Evolutionary conservation across 2,329 filamentous ascomycete species (phyloP).

Genomic region (Chaetomium strumarium): DNA sequence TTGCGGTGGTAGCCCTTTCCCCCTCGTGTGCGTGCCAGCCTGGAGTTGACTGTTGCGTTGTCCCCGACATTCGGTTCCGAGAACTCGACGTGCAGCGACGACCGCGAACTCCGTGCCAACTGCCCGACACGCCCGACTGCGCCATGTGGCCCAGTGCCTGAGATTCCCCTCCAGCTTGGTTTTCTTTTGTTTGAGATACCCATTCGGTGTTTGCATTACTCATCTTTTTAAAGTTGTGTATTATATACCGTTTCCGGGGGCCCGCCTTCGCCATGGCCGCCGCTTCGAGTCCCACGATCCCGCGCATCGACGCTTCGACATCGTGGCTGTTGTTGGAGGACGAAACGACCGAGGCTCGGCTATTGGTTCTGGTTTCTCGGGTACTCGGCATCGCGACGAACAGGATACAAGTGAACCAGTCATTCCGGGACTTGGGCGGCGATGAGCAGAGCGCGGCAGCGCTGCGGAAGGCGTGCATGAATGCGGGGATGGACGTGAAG

Average conservation of each 20-base stretch:
- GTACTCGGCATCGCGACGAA: constrained; percentile 32
- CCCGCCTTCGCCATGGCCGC: constrained; percentile 18
- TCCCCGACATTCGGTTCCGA: constrained; percentile 5
- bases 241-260: constrained; percentile 1
- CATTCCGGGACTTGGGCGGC: constrained; percentile 41
- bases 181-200: constrained; percentile 23
- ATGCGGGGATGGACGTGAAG: constrained; percentile 32
- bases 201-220: constrained; percentile 3
- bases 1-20: too few species aligned
- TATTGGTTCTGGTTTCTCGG: constrained; percentile 27
- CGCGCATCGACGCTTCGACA: constrained; percentile 21
- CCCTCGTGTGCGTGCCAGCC: too few species aligned
- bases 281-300: constrained; percentile 8
- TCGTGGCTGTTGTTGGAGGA: constrained; percentile 24
- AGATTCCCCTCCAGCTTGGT: constrained; percentile 8
- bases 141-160: constrained; percentile 23
- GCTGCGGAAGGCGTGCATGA: constrained; percentile 32
- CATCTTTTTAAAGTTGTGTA: constrained; percentile 9
- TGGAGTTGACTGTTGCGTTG: neutral
- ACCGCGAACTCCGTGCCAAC: constrained; percentile 10
- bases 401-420: constrained; percentile 35
- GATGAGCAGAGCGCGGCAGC: constrained; percentile 32
- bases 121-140: constrained; percentile 11
- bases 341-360: constrained; percentile 22
- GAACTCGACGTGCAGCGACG: constrained; percentile 13